Percentiles rank a stretch among this genome's conserved stretches.
These are phyloP conservation scores for Porogramme epimiltina DNA, from an alignment of 1,284 basidiomycete species.

Conservation along the genomic window DNA sequence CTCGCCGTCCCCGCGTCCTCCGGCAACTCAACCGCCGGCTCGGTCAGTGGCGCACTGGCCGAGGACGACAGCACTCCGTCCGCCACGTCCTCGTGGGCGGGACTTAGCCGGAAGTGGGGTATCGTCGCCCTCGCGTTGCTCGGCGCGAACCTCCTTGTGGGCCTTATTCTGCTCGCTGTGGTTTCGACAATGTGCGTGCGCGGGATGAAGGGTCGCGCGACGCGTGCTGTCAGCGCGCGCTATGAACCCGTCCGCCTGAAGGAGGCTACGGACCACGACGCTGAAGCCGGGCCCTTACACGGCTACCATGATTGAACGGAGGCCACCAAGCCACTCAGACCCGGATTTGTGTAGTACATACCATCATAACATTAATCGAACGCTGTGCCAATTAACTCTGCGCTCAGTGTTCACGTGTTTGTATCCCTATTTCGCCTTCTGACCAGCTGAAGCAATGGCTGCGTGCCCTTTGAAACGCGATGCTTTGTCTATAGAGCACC, in stretches of 20 bases:
- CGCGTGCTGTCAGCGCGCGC: conserved; percentile 1
- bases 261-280: background rate
- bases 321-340: no score
- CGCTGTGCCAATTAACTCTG: no score
- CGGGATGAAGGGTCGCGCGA: conserved; percentile 10
- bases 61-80: background rate
- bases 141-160: conserved; percentile 12
- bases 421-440: no score
- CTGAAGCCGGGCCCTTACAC: no score
- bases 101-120: background rate
- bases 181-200: conserved; percentile 12
- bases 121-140: conserved; percentile 4
- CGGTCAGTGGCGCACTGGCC: background rate
- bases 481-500: no score
- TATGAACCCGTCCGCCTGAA: background rate
- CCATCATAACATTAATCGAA: no score
- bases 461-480: no score
- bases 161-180: conserved; percentile 3
- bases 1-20: background rate
- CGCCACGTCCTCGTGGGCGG: background rate
- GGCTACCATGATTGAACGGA: no score
- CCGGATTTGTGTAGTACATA: no score
- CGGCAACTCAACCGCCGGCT: background rate
- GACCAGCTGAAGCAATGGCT: no score
- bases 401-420: no score